Evolutionary conservation across 1,139 yeast species (phyloP), one percentile per base, ranked within the genome.

Genomic region (Wickerhamomyces sp.): DNA sequence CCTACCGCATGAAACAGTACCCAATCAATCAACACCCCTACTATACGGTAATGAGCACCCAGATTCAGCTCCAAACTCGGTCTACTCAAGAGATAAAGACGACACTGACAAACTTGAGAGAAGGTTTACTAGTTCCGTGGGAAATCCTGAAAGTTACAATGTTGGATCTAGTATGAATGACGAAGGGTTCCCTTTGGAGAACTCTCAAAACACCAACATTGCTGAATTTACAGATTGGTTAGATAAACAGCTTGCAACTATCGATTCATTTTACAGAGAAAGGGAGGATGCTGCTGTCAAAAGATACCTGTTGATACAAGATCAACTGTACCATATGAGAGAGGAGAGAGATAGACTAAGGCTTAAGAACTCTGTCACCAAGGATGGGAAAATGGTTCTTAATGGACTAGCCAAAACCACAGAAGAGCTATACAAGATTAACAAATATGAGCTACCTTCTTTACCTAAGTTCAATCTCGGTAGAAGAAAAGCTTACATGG

Each of bases 211-310:
- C 3, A 55, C 66, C 1, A 74, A 71, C 10, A 69, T 68, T 42
- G 59, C 61, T 13, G 76, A 74, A 36, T 88, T 87, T 52, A 52
- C 71, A 15, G 59, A 55, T 2, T 87, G 94, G 94, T 69, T 86
- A 6, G 81, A 84, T 45, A 47, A 55, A 0, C 81, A 87, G 58
- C 68, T 82, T 26, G 49, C 43, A 4, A 84, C 81, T 58, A 84
- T 87, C 10, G 81, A 85, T 41, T 46, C 38, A 0, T 87, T 87
- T 59, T 87, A 75, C 61, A 66, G 62, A 39, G 78, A 74, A 38
- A 79, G 75, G 55, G 94, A 86, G 57, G 70, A 71, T 32, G 84
- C 79, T 37, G 79, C 76, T 0, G 72, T 79, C 40, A 79, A 79
- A 46, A 68, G 91, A 49, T 83, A 77, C 54, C 64, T 80, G 14